Evolutionary conservation across 306 rosid species (phyloP).

Genomic region (Cucumis melo): DNA sequence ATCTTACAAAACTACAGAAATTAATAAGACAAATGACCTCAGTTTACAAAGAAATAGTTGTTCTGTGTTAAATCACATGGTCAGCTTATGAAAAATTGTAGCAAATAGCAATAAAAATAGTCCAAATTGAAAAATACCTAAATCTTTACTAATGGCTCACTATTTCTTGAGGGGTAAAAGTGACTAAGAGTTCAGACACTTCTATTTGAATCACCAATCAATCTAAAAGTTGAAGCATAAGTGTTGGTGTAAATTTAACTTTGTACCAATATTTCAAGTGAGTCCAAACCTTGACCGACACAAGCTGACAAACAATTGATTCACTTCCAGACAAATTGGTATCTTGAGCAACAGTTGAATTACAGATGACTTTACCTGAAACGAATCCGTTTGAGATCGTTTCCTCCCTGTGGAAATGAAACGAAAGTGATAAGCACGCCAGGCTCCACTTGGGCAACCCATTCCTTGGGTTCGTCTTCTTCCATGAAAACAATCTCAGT

Average conservation of each 20-base stretch:
- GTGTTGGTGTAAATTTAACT: not conserved
- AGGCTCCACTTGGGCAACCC: conserved; percentile 98
- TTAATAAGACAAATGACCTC: not conserved
- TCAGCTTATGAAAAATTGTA: too few species aligned
- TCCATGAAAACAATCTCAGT: conserved; percentile 58
- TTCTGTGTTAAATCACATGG: too few species aligned
- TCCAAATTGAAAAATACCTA: too few species aligned
- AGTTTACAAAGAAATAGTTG: conserved; percentile 29
- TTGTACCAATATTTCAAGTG: not conserved
- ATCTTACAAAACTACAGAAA: not conserved
- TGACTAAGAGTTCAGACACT: too few species aligned
- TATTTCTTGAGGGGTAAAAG: too few species aligned
- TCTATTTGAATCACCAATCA: not conserved
- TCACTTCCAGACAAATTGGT: conserved; percentile 19
- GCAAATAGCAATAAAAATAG: too few species aligned
- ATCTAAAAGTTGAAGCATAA: not conserved
- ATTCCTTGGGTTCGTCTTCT: conserved; percentile 89
- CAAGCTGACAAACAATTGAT: conserved; percentile 35
- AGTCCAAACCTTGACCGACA: not conserved
- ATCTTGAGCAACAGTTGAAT: conserved; percentile 12
- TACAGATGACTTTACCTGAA: conserved; percentile 47
- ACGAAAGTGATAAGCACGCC: conserved; percentile 95
- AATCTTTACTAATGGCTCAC: too few species aligned
- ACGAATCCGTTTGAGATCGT: conserved; percentile 87
- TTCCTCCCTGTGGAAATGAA: conserved; percentile 87